Base-by-base conservation (phyloP, 768 basidiomycete genomes). In the Collybiopsis confluens region DNA sequence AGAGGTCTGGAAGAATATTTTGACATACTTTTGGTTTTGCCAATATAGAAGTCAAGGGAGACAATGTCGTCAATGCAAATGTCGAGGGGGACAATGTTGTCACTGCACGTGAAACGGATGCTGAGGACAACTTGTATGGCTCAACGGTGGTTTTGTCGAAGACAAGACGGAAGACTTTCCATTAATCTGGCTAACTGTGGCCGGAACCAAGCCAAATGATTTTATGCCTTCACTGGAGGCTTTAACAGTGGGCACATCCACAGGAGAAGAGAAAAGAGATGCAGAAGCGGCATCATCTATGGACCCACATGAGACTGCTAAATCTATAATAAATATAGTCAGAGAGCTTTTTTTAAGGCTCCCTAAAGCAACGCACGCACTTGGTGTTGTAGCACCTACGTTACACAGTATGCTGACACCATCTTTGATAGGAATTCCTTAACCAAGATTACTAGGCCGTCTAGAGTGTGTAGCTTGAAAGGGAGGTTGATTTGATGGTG, bases 221-320 rank as follows among this genome's bases (percentile, higher is more conserved):
- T 86, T 91, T 61, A 92, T 85, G 62, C 71, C 79, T 63, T 86
- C 86, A 44, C 44, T 8, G 10, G 43, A 28, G 58, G 82, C 74
- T 74, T 84, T 87, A 64, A 83, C 74, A 59, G 73, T 73, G 38
- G 84, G 78, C 33, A 81, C 77, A 47, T 81, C 73, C 52, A 89
- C 88, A 30, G 92, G 90, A 8, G 90, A 91, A 43, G 90, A 88
- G 33, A 91, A 89, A 62, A 92, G 85, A 56, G 86, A 79, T 50
- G 90, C 84, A 55, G 77, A 70, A 59, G 78, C 80, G 69, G n/a
- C n/a, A n/a, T 91, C 88, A 72, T 92, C 87, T 78, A 94, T 90
- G 44, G 92, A 92, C 62, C 93, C 93, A 74, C 95, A 94, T 47
- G 87, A 88, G 60, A 96, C 85, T 48, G 80, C 73, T 54, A 83